Base-by-base conservation (phyloP, 805 yeast genomes). In the Cyberlindnera xishuangbannaensis region DNA sequence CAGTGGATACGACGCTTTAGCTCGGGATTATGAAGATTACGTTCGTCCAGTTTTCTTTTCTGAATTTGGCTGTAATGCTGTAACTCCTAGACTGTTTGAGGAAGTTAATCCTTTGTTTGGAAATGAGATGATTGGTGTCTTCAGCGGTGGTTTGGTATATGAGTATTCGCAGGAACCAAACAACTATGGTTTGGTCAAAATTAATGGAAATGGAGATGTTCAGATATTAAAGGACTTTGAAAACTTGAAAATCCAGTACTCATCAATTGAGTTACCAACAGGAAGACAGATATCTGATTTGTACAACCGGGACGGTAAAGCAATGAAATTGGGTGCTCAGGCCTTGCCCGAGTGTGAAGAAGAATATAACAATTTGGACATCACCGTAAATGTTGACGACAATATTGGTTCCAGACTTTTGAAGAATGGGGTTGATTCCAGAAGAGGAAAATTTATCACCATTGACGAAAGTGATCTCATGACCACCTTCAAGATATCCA, bases 91-190 rank as follows among this genome's bases (percentile, higher is more conserved):
- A 41, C 46, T 59, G 5, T 88, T 88, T 58, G 84, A 79, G 27
- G 97, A 88, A 53, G 73, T 86, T 17, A 66, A 64, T 14, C 65
- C 84, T 3, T 62, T 88, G 15, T 85, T 75, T 50, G 79, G 94
- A 0, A 55, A 61, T 8, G 73, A 73, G 27, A 87, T 88, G 97
- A 64, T 76, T 17, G 68, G 68, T 11, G 81, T 77, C 1, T 85
- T 88, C 51, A 73, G 85, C 36, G 97, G 97, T 7, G 97, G 97
- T 25, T 69, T 92, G 45, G 95, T 87, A 20, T 90, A 90, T 62
- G 97, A 90, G 62, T 90, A 80, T 61, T 73, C 92, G 5, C 71
- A 82, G 48, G 96, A 85, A 59, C 67, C 69, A 17, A 75, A 78
- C 53, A 64, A 83, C 49, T 90, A 85, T 57, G 97, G 97, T 15